These are phyloP conservation scores for Kentomonas sorsogonicus DNA, from an alignment of 208 protist species.

Conservation along the genomic window DNA sequence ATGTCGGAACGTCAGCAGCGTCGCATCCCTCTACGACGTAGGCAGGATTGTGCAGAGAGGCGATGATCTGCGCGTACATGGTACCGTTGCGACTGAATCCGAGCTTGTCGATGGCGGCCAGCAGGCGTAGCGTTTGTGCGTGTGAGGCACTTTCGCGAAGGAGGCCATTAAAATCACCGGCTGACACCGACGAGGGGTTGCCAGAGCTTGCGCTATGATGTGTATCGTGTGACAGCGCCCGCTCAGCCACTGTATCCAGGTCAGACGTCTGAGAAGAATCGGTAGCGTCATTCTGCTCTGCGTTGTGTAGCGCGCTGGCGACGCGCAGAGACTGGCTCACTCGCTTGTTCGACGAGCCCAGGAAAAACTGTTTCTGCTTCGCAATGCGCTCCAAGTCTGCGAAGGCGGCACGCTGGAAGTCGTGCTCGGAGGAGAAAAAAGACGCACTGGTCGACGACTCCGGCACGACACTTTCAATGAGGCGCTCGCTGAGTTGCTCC, in stretches of 20 bases:
- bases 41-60: constrained; percentile 54
- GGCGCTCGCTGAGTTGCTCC: constrained; percentile 9
- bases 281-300: not conserved
- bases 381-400: not conserved
- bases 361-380: not conserved
- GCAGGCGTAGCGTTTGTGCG: constrained; percentile 30
- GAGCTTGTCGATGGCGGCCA: constrained; percentile 67
- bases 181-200: constrained; percentile 23
- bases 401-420: not conserved
- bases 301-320: not conserved
- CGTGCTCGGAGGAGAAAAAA: too few species aligned
- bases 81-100: constrained; percentile 22
- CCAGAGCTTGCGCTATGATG: not conserved
- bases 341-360: not conserved
- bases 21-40: constrained; percentile 42
- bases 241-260: not conserved
- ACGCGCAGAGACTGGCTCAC: not conserved
- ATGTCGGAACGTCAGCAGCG: constrained; percentile 18
- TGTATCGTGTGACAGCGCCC: not conserved
- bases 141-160: constrained; percentile 40
- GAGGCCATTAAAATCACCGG: constrained; percentile 74
- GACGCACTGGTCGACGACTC: too few species aligned
- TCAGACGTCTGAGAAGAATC: not conserved
- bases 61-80: constrained; percentile 61
- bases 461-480: too few species aligned